Conservation (phyloP, 1,284 basidiomycete species). For the Vanrija humicola region DNA sequence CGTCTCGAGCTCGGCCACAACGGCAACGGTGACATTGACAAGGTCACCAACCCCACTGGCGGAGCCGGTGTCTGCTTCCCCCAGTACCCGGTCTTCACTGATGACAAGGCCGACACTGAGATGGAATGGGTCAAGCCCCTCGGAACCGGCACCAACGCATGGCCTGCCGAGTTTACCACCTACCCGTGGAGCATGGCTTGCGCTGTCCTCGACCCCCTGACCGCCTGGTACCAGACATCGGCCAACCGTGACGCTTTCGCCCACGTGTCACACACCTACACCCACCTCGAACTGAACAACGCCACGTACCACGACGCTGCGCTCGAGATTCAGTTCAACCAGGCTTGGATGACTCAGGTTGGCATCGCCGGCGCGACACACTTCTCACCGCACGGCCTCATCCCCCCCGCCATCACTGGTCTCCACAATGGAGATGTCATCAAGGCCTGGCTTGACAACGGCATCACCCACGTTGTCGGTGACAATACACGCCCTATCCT, state of each 20-base stretch:
- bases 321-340: slow-evolving; percentile 12
- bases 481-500: slow-evolving; percentile 11
- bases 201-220: slow-evolving; percentile 1
- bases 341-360: slow-evolving; percentile 5
- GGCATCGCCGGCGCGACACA: not conserved
- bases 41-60: not conserved
- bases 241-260: slow-evolving; percentile 4
- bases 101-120: not conserved
- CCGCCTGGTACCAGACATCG: not conserved
- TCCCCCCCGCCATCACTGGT: slow-evolving; percentile 11
- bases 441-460: slow-evolving; percentile 7
- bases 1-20: slow-evolving; percentile 10
- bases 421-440: slow-evolving; percentile 12
- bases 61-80: not conserved
- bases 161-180: slow-evolving; percentile 2
- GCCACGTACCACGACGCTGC: slow-evolving; percentile 5
- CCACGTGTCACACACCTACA: slow-evolving; percentile 11
- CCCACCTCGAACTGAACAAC: slow-evolving; percentile 9
- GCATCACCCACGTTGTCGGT: slow-evolving; percentile 8
- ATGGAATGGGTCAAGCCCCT: slow-evolving; percentile 9
- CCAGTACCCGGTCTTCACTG: slow-evolving; percentile 1
- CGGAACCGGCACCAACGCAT: slow-evolving; percentile 3
- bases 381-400: slow-evolving; percentile 4
- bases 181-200: slow-evolving; percentile 1
- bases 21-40: slow-evolving; percentile 7